Base-by-base conservation (phyloP, 139 green algal genomes). In the Klebsormidium nitens region DNA sequence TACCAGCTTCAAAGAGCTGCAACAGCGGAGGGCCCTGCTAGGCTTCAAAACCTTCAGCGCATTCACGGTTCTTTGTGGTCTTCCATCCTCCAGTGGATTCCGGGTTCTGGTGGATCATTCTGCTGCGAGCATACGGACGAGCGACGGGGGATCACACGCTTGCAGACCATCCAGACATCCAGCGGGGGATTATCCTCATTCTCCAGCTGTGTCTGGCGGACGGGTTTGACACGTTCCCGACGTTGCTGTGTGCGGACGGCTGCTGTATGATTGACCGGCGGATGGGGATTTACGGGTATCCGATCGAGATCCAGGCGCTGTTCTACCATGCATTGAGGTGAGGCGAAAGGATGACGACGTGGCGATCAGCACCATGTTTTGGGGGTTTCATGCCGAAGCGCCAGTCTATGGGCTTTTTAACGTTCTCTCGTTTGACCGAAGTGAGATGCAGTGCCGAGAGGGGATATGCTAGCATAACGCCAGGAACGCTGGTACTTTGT, bases 181-280 rank as follows among this genome's bases (percentile, higher is more conserved):
- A 78, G 40, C 36, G 62, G 1, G 71, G 71, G 36, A 76, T 78
- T 29, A 36, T 31, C 35, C 64, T 75, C 28, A 78, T 78, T 59
- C 64, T 78, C 26, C 38, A 75, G 36, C 63, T 78, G 36, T 78
- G 71, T 36, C 34, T 78, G 71, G n/a, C 71, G 2, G 71, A 78
- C 35, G 64, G 64, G 19, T 78, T 78, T 39, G 71, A 78, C 46
- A 78, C 62, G 26, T 78, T 78, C 32, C 71, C 71, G 19, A 78
- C 71, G 0, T 40, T 78, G 32, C 39, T 78, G 19, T 74, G 57
- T 62, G 47, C 71, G 0, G 71, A 78, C 37, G 71, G 71, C 26
- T 78, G 71, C 47, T 78, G 38, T 38, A 78, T 78, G 71, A 75
- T 78, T 76, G 71, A 78, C 26, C 63, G 71, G n/a, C 63, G 71